phyloP scores from a whole-genome alignment of 768 basidiomycete species.

The Leccinum ochraceum region DNA sequence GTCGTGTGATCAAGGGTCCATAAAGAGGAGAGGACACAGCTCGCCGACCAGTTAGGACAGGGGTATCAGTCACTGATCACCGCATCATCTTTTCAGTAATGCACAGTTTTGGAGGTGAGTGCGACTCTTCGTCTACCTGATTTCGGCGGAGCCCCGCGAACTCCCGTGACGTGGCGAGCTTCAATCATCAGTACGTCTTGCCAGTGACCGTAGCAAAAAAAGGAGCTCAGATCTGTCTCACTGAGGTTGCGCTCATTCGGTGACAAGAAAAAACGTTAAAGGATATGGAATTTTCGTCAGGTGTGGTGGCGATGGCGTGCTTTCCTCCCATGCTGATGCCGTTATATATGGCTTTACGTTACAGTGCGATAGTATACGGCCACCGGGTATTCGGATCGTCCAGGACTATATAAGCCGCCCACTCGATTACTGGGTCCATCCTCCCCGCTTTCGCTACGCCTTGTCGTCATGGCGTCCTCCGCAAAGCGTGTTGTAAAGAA shows the following conservation, averaged over 20 bases:
- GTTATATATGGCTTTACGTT: not conserved
- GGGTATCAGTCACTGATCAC: not conserved
- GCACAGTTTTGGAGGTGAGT: not conserved
- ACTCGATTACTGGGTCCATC: not conserved
- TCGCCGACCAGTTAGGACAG: not conserved
- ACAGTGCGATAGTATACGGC: not conserved
- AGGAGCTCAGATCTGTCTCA: not conserved
- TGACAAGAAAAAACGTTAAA: not conserved
- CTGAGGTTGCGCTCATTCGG: not conserved
- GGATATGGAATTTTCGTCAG: not conserved
- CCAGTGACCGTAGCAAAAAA: not conserved
- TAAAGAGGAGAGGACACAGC: not conserved
- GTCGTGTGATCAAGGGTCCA: not conserved
- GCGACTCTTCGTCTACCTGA: not conserved
- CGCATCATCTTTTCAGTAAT: not conserved
- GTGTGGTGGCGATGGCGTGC: not conserved
- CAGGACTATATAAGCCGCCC: not conserved
- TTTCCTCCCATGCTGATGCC: not conserved
- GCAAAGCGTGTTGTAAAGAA: not conserved
- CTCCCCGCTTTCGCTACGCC: not conserved
- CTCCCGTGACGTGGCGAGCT: not conserved
- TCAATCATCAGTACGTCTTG: not conserved
- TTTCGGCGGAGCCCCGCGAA: not conserved
- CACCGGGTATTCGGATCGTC: not conserved
- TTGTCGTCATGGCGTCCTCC: not conserved